Conservation (phyloP, 2,329 filamentous ascomycete species). For the Allantophomopsis lycopodina region DNA sequence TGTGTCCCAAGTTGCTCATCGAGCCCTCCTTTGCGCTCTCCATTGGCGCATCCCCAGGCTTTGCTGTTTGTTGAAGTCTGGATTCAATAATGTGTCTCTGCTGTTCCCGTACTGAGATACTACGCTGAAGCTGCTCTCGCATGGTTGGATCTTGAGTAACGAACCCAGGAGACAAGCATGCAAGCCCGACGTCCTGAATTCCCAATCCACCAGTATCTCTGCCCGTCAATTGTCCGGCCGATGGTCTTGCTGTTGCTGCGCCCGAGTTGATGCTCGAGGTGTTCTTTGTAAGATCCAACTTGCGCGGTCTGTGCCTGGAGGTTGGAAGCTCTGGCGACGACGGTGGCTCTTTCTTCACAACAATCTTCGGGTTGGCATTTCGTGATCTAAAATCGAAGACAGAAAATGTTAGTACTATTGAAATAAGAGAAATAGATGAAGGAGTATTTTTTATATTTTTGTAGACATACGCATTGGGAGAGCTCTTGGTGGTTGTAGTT, state of each 20-base stretch:
- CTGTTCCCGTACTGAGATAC: constrained; percentile 84
- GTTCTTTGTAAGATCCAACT: constrained; percentile 63
- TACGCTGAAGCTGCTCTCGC: constrained; percentile 89
- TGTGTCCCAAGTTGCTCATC: constrained; percentile 29
- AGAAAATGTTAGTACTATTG: not conserved
- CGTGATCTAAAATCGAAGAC: constrained; percentile 27
- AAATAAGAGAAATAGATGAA: constrained; percentile 1
- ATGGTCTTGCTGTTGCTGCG: constrained; percentile 52
- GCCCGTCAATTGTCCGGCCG: constrained; percentile 55
- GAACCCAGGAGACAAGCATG: constrained; percentile 90
- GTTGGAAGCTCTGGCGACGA: constrained; percentile 72
- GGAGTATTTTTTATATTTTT: constrained; percentile 3
- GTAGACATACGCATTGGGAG: constrained; percentile 45
- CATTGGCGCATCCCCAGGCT: constrained; percentile 54
- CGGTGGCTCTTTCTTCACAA: constrained; percentile 92
- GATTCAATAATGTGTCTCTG: constrained; percentile 92
- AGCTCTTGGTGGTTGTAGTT: constrained; percentile 31
- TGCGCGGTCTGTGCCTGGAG: constrained; percentile 61
- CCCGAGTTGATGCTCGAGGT: constrained; percentile 24
- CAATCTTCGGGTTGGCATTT: constrained; percentile 52
- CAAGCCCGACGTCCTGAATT: constrained; percentile 86
- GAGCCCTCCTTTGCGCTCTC: constrained; percentile 41
- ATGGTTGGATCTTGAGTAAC: constrained; percentile 93
- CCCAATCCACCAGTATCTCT: constrained; percentile 58
- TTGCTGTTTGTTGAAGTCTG: constrained; percentile 75